A percentile compares a stretch with the other conserved stretches of the same genome.
phyloP scores from a whole-genome alignment of 2,329 filamentous ascomycete species.

The Xylariaceae sp. region DNA sequence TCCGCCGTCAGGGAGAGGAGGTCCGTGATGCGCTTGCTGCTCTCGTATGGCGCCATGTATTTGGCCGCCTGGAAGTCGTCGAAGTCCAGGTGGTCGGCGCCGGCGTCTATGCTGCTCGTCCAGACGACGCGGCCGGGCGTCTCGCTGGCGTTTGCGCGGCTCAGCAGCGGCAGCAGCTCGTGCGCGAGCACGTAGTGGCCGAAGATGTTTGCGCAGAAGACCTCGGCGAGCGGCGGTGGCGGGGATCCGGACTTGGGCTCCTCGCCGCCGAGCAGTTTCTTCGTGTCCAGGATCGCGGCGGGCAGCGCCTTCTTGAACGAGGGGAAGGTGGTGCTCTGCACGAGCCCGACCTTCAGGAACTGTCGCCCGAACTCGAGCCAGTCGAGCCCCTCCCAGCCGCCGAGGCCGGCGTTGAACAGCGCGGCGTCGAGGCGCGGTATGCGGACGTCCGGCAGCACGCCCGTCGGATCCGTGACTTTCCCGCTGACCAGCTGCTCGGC shows the following conservation, averaged over 20 bases:
- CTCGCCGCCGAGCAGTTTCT: constrained; percentile 27
- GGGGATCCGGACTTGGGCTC: constrained; percentile 18
- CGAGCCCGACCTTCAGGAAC: constrained; percentile 53
- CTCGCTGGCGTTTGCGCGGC: constrained; percentile 37
- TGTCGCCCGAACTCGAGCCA: constrained; percentile 55
- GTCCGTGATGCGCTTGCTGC: constrained; percentile 82
- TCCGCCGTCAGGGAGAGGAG: constrained; percentile 68
- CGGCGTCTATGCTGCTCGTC: constrained; percentile 76
- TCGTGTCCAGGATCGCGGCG: constrained; percentile 39
- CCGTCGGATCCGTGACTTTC: constrained; percentile 41
- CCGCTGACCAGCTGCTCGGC: constrained; percentile 42
- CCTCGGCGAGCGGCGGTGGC: constrained; percentile 64
- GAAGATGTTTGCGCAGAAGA: constrained; percentile 91
- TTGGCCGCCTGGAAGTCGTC: constrained; percentile 72
- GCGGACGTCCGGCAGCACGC: constrained; percentile 34
- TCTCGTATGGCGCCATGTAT: constrained; percentile 68
- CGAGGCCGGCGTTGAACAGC: constrained; percentile 83
- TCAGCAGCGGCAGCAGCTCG: constrained; percentile 69
- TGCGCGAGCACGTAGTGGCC: constrained; percentile 90
- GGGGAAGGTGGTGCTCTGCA: constrained; percentile 70
- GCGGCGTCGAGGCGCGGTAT: constrained; percentile 72
- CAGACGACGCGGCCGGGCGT: constrained; percentile 69
- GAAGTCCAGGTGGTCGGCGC: constrained; percentile 46
- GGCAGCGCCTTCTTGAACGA: constrained; percentile 62
- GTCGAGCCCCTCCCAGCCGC: constrained; percentile 76